Percentiles rank a stretch among this genome's conserved stretches.
Conservation (phyloP, 2,329 filamentous ascomycete genomes). For the Amauroascus verrucosus region DNA sequence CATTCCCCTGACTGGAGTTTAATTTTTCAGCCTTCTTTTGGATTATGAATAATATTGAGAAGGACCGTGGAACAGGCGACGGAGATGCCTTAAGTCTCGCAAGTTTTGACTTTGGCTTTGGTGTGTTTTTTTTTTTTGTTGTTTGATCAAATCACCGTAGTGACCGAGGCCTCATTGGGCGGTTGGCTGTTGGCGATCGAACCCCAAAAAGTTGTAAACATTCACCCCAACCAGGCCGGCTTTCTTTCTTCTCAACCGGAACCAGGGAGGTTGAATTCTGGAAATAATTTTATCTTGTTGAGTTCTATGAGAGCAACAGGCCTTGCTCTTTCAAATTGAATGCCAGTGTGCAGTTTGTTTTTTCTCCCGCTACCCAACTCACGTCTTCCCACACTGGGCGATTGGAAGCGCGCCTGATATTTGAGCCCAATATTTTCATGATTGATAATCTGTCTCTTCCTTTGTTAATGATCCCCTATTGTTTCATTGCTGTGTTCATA, state of each 20-base stretch:
- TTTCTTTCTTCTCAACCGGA: not conserved
- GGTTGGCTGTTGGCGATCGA: constrained; percentile 4
- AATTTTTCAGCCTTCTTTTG: too few species aligned
- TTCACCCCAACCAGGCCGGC: not conserved
- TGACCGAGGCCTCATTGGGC: constrained; percentile 10
- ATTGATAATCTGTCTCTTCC: not conserved
- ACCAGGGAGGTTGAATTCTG: not conserved
- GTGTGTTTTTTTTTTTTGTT: not conserved
- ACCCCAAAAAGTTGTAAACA: not conserved
- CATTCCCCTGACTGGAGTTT: not conserved
- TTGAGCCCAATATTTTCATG: constrained; percentile 4
- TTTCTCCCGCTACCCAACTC: not conserved
- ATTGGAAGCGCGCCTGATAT: constrained; percentile 1
- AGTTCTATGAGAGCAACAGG: not conserved
- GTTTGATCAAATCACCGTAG: constrained; percentile 6
- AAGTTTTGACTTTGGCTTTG: not conserved
- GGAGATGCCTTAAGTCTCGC: too few species aligned
- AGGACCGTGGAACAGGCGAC: not conserved
- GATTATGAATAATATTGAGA: too few species aligned
- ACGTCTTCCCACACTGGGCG: not conserved
- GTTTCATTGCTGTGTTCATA: not conserved
- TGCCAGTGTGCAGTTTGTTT: not conserved
- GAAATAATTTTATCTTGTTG: not conserved
- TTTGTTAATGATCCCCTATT: not conserved
- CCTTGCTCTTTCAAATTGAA: not conserved